Evolutionary conservation across 768 basidiomycete species (phyloP), one percentile per base, ranked within the genome.

Genomic region (Butyriboletus loyo): DNA sequence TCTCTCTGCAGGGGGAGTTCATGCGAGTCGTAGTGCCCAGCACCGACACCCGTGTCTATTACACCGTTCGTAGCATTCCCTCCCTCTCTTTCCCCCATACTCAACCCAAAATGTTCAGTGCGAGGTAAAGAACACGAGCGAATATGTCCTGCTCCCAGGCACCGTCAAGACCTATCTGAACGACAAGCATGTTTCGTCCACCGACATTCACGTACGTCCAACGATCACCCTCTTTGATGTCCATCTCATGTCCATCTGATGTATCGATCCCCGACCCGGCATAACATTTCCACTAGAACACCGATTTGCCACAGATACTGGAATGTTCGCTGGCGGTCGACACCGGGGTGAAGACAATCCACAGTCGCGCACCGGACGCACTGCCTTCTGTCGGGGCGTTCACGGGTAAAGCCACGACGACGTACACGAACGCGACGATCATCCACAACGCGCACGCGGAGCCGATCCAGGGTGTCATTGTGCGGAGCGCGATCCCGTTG

Each of bases 401-500:
- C 35, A 35, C 47, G 1, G 38, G 46, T 8, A 56, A 55, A 25
- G 49, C 51, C 2, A 53, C 50, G 28, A 64, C 52, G 28, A 65
- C 47, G 27, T 60, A 60, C 48, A 63, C 64, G 17, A 56, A 51
- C 17, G 52, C 47, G 6, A 57, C 51, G 8, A 35, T 53, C 40
- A 38, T 64, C 21, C 53, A 62, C 11, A 66, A 55, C 14, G 53
- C 55, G 3, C 61, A 57, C 24, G n/a, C 37, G 5, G 46, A 54
- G 6, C 35, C 41, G 5, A 47, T 65, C 14, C 28, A 40, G 17
- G 49, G 61, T 0, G 38, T 61, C 9, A 9, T 71, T 41, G 56
- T 70, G 32, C 66, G 69, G 34, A 61, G 59, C 35, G 46, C 63
- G 3, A 52, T 71, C 11, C 69, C 69, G 7, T 40, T 68, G n/a